A percentile compares a stretch with the other conserved stretches of the same genome.
These are phyloP conservation scores for Letharia lupina DNA, from an alignment of 495 filamentous ascomycete species.

Conservation along the genomic window DNA sequence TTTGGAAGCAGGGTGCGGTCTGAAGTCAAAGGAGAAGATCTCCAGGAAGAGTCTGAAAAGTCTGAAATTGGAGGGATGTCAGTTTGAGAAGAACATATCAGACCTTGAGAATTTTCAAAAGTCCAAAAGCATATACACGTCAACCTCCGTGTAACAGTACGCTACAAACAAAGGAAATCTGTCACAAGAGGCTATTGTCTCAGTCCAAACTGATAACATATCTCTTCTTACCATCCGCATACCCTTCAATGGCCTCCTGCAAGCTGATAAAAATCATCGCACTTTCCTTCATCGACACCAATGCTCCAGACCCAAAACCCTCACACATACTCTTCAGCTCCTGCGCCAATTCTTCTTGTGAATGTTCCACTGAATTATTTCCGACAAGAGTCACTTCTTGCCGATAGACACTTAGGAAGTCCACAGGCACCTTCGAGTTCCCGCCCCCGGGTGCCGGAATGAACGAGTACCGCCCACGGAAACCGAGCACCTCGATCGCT, in stretches of 20 bases:
- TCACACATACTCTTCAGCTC: conserved; percentile 17
- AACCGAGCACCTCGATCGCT: conserved; percentile 25
- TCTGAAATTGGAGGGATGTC: neutral
- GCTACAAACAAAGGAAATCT: neutral
- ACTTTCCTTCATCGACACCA: conserved; percentile 24
- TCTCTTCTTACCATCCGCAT: conserved; percentile 14
- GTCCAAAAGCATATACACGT: neutral
- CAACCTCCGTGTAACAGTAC: neutral
- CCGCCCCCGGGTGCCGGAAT: conserved; percentile 29
- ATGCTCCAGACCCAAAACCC: conserved; percentile 26
- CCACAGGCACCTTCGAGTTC: conserved; percentile 26
- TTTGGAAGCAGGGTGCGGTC: neutral
- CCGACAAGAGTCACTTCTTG: conserved; percentile 28
- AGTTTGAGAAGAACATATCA: neutral
- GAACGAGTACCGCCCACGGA: conserved; percentile 26
- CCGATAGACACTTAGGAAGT: conserved; percentile 30
- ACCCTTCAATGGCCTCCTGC: conserved; percentile 24
- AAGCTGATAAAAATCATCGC: conserved; percentile 24
- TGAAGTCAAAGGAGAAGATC: neutral
- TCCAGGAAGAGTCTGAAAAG: neutral
- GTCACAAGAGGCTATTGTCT: neutral
- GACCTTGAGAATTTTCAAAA: neutral
- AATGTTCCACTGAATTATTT: conserved; percentile 26
- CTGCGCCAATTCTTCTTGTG: conserved; percentile 20
- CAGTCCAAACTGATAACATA: conserved; percentile 7